Conservation (phyloP, 495 filamentous ascomycete species). For the Penicillium mononematosum region DNA sequence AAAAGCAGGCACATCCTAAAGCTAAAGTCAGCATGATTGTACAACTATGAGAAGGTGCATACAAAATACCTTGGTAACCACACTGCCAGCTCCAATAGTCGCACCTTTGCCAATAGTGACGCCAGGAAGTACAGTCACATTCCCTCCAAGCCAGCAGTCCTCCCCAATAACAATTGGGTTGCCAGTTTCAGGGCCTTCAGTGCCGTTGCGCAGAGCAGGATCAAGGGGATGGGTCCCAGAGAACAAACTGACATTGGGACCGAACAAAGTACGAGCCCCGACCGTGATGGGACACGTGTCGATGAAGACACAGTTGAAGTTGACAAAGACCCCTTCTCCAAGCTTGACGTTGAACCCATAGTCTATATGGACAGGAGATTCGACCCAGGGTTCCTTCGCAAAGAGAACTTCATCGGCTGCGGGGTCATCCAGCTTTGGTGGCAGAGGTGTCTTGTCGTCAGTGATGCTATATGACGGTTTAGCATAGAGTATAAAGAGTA, state of each 20-base stretch:
- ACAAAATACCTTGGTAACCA: constrained; percentile 79
- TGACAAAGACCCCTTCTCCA: constrained; percentile 70
- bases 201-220: constrained; percentile 69
- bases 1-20: constrained; percentile 60
- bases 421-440: constrained; percentile 49
- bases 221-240: constrained; percentile 75
- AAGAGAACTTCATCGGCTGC: constrained; percentile 62
- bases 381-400: constrained; percentile 64
- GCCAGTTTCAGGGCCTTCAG: constrained; percentile 70
- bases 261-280: constrained; percentile 75
- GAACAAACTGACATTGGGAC: constrained; percentile 72
- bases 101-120: constrained; percentile 78
- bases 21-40: constrained; percentile 4
- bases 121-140: constrained; percentile 70
- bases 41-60: not conserved
- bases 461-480: constrained; percentile 47
- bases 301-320: constrained; percentile 71
- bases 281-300: constrained; percentile 78
- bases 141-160: constrained; percentile 88
- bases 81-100: constrained; percentile 80
- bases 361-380: constrained; percentile 67
- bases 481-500: not conserved
- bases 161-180: constrained; percentile 75
- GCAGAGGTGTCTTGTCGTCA: constrained; percentile 60
- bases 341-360: constrained; percentile 74